Conservation (phyloP, 2,329 filamentous ascomycete species). For the Scedosporium boydii region DNA sequence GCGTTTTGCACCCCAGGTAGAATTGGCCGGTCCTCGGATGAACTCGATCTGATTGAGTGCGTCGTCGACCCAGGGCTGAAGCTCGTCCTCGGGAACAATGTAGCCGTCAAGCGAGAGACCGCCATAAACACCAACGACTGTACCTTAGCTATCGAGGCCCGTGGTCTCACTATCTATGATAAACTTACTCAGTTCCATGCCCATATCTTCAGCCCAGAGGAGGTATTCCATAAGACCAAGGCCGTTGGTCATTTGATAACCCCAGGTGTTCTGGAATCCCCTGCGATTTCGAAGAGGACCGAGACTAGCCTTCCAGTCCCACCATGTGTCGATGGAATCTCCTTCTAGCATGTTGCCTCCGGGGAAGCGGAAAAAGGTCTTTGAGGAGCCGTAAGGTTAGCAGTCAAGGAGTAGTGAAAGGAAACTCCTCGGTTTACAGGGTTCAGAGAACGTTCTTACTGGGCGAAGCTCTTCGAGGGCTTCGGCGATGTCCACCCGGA, state of each 20-base stretch:
- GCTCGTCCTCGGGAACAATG: slow-evolving; percentile 37
- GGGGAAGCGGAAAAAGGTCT: slow-evolving; percentile 52
- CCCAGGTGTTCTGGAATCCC: slow-evolving; percentile 48
- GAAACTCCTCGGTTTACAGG: too few relatives aligned
- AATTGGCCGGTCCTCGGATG: slow-evolving; percentile 41
- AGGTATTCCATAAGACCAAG: slow-evolving; percentile 55
- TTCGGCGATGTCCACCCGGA: slow-evolving; percentile 44
- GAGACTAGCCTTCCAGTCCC: slow-evolving; percentile 45
- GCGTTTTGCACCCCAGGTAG: slow-evolving; percentile 47
- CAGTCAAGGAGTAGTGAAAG: too few relatives aligned
- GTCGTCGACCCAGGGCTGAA: slow-evolving; percentile 47
- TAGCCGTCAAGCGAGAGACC: slow-evolving; percentile 47
- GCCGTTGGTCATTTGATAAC: slow-evolving; percentile 52
- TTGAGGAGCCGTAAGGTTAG: not conserved
- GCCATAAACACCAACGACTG: slow-evolving; percentile 46
- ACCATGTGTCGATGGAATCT: slow-evolving; percentile 28
- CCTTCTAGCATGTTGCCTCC: slow-evolving; percentile 56
- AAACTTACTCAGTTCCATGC: slow-evolving; percentile 37
- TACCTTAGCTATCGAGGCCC: not conserved
- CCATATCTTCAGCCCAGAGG: slow-evolving; percentile 49
- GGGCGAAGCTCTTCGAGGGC: slow-evolving; percentile 42
- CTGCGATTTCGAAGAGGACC: slow-evolving; percentile 44
- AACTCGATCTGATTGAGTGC: slow-evolving; percentile 57
- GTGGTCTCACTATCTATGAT: not conserved
- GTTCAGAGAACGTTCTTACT: slow-evolving; percentile 17